Evolutionary conservation across 1,284 basidiomycete genomes (phyloP).

Genomic region (Ganoderma resinaceum): DNA sequence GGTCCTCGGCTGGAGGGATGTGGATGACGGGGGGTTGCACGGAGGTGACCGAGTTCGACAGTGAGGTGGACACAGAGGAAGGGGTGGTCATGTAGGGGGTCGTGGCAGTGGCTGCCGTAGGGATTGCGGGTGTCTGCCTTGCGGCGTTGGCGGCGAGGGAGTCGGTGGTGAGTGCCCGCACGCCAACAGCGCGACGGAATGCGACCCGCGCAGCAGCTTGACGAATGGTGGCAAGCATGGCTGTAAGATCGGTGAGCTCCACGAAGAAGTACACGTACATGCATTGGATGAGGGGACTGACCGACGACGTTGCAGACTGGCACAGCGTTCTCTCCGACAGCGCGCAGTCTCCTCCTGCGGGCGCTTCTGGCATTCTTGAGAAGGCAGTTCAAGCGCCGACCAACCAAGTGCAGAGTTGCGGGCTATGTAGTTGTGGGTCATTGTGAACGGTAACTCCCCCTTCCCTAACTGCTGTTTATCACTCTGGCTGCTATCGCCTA

Average conservation of each 20-base stretch:
- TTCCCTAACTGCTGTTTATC: too few relatives aligned
- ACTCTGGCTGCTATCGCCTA: neutral
- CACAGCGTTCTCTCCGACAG: neutral
- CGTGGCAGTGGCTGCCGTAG: neutral
- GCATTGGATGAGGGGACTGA: neutral
- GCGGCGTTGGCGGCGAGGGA: conserved; percentile 14
- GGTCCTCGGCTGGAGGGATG: conserved; percentile 80
- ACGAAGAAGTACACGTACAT: neutral
- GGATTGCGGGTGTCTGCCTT: conserved; percentile 1
- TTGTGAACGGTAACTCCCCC: neutral
- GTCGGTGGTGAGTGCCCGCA: conserved; percentile 23
- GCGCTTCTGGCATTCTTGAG: neutral
- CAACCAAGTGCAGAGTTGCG: too few relatives aligned
- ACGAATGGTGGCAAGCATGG: conserved; percentile 24
- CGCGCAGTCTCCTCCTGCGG: neutral
- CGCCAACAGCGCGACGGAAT: conserved; percentile 13
- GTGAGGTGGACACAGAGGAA: neutral
- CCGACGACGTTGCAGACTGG: neutral
- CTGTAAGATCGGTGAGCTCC: neutral
- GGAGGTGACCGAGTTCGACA: neutral
- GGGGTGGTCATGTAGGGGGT: conserved; percentile 5
- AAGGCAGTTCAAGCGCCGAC: neutral
- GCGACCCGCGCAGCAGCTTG: conserved; percentile 13
- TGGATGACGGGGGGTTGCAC: conserved; percentile 36
- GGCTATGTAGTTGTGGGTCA: too few relatives aligned